Evolutionary conservation across 2,329 filamentous ascomycete species (phyloP), one percentile per base, ranked within the genome.

Genomic region (Nannizziopsis barbatae): DNA sequence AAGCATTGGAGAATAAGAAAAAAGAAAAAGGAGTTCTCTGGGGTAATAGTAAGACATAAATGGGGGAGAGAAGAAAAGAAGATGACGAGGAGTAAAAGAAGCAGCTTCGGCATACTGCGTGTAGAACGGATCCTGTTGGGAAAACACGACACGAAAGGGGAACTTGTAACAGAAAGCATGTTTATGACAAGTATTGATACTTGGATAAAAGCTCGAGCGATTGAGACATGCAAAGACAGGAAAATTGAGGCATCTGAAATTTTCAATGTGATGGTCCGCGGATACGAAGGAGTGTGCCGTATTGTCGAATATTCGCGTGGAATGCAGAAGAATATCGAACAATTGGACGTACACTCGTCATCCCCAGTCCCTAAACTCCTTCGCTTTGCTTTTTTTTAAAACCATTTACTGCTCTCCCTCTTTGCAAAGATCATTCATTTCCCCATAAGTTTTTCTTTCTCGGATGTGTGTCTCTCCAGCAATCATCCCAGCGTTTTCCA

Each of bases 31-130:
- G 40, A 55, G 53, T 33, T 56, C 50, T 53, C 45, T 53, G 53
- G 50, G 30, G 49, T 42, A 50, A 56, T 54, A 56, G 50, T 56
- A 57, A 57, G 52, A 60, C 60, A 55, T 55, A 60, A 56, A 53
- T 38, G 51, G 54, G 38, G 51, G 54, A 37, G 50, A 53, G 31
- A 18, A 43, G 12, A 48, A 37, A 39, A 37, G 38, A 47, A 30
- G 30, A 32, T 10, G 35, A 32, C 17, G 32, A 22, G 30, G 30
- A 32, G 41, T 32, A 45, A 10, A 35, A 40, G 14, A 37, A 37
- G n/a, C n/a, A n/a, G n/a, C n/a, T n/a, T n/a, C n/a, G n/a, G n/a
- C n/a, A n/a, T n/a, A n/a, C n/a, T n/a, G n/a, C n/a, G n/a, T n/a
- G n/a, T n/a, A n/a, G n/a, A n/a, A n/a, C n/a, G n/a, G 44, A 46